Evolutionary conservation across 495 filamentous ascomycete genomes (phyloP).

Genomic region (Aspergillus asperescens): DNA sequence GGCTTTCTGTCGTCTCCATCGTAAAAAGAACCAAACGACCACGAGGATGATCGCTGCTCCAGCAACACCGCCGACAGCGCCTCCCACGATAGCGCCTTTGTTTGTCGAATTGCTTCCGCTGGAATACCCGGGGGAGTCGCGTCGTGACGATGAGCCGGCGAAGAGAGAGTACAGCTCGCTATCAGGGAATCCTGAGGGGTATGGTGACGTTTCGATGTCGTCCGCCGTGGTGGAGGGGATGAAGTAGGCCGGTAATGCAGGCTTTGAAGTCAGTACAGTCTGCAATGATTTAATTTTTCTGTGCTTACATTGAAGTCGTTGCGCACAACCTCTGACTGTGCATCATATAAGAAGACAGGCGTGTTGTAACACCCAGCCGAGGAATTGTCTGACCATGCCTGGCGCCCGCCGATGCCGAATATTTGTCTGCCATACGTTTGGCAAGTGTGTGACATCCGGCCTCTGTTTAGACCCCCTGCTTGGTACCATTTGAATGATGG

Average conservation of each 20-base stretch:
- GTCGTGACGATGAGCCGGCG: neutral
- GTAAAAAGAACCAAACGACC: neutral
- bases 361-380: slow-evolving; percentile 13
- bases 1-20: neutral
- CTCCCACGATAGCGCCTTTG: slow-evolving; percentile 7
- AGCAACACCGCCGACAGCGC: slow-evolving; percentile 4
- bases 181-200: slow-evolving; percentile 10
- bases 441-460: slow-evolving; percentile 15
- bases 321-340: slow-evolving; percentile 10
- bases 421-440: slow-evolving; percentile 15
- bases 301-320: slow-evolving; percentile 13
- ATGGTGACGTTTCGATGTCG: slow-evolving; percentile 11
- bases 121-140: neutral
- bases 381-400: slow-evolving; percentile 9
- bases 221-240: slow-evolving; percentile 9
- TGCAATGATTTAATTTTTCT: neutral
- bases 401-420: slow-evolving; percentile 16
- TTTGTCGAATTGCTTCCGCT: neutral
- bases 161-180: neutral
- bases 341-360: slow-evolving; percentile 19
- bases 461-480: slow-evolving; percentile 3
- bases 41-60: neutral
- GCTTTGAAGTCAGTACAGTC: neutral
- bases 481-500: slow-evolving; percentile 18
- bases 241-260: neutral